A percentile compares a stretch with the other conserved stretches of the same genome.
Evolutionary conservation across 495 filamentous ascomycete species (phyloP).

Genomic region (Saxophila tyrrhenica): DNA sequence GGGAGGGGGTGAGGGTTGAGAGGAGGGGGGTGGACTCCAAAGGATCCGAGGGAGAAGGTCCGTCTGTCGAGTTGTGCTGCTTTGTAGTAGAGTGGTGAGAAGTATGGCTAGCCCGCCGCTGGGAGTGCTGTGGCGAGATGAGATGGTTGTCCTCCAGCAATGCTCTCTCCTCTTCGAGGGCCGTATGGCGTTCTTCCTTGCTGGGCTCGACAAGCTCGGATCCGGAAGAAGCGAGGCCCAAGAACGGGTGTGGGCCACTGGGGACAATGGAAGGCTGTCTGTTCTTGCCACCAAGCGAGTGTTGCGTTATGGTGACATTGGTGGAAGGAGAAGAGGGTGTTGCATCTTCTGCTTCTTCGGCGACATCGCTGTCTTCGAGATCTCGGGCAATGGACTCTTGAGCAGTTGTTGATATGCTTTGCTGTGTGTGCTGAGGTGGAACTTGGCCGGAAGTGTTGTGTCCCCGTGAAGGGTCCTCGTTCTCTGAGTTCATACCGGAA

Average conservation of each 20-base stretch:
- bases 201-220: conserved; percentile 3
- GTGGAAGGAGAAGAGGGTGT: conserved; percentile 29
- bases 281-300: conserved; percentile 59
- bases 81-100: conserved; percentile 5
- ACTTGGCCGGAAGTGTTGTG: neutral
- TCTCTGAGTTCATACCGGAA: neutral
- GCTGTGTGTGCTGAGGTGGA: no score
- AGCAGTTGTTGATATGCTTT: no score
- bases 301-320: conserved; percentile 26
- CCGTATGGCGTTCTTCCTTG: conserved; percentile 49
- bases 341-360: conserved; percentile 34
- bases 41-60: conserved; percentile 6
- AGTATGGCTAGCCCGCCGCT: conserved; percentile 14
- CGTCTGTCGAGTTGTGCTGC: conserved; percentile 12
- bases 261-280: conserved; percentile 55
- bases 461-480: neutral
- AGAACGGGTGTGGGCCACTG: conserved; percentile 39
- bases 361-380: conserved; percentile 38
- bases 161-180: conserved; percentile 61
- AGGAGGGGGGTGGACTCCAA: conserved; percentile 44
- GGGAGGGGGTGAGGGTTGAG: conserved; percentile 28
- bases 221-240: conserved; percentile 25
- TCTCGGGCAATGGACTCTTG: conserved; percentile 61
- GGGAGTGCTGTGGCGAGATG: conserved; percentile 50
- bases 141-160: conserved; percentile 69